Evolutionary conservation across 2,329 filamentous ascomycete genomes (phyloP), one percentile per base, ranked within the genome.

Genomic region (Malbranchea zuffiana): DNA sequence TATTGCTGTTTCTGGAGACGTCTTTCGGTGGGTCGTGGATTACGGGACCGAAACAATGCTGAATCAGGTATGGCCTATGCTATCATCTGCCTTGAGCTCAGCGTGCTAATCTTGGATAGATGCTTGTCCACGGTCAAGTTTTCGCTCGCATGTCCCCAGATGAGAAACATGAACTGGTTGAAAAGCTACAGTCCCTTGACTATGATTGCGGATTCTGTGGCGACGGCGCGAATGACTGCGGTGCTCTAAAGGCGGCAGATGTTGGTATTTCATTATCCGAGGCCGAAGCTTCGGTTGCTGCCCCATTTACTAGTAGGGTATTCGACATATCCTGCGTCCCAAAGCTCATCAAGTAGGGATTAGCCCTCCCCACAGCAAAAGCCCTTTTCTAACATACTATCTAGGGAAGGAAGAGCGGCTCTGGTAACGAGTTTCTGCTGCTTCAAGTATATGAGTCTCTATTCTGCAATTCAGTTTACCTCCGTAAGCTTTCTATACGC

Each of bases 371-470:
- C n/a, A 25, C 8, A 19, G 3, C 15, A 34, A 8, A 25, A 12
- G 7, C 30, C 16, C n/a, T 21, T 13, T 23, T 3, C 20, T 25
- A 6, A 29, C 8, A 3, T 24, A 21, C 16, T 19, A 4, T 33
- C 45, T 60, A 78, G 86, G 47, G 90, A 98, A 66, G 90, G 90
- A 13, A 78, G 92, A 44, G 88, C 88, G 13, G 84, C 92, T 21
- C 71, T 98, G 21, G 87, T 96, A n/a, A 98, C 90, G 8, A 94
- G 86, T 60, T 98, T 98, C 66, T 92, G 84, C 65, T 98, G 90
- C 66, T 98, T 98, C 72, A 98, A 96, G 66, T 98, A 93, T 63
- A 98, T 98, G 92, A 92, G 83, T 50, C 64, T 98, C 47, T 98
- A 98, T 66, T 96, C 87, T 2, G 88, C 90, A n/a, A 98, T 98